Conservation (phyloP, 2,329 filamentous ascomycete genomes). For the Paraconiothyrium brasiliense region DNA sequence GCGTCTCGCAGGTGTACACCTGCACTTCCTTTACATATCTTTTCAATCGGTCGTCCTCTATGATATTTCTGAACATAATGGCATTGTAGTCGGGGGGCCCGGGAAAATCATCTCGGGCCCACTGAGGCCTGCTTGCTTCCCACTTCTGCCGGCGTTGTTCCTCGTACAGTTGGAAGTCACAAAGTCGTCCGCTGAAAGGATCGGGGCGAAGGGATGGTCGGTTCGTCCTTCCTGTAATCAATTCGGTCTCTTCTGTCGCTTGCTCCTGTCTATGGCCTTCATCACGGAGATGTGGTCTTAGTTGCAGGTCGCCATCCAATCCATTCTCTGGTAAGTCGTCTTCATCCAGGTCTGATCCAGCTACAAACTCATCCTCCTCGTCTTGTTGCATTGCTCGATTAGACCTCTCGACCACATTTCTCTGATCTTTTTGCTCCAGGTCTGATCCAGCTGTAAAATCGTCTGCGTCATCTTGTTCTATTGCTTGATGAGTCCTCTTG, state of each 20-base stretch:
- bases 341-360: background rate
- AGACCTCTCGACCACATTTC: background rate
- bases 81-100: slow-evolving; percentile 10
- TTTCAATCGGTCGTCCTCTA: slow-evolving; percentile 5
- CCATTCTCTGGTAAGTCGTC: background rate
- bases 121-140: background rate
- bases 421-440: background rate
- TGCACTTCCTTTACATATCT: slow-evolving; percentile 14
- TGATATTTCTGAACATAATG: slow-evolving; percentile 15
- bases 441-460: background rate
- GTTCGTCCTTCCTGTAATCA: background rate
- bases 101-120: background rate
- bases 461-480: background rate
- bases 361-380: background rate
- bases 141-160: background rate
- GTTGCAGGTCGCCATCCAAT: background rate
- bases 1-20: slow-evolving; percentile 18
- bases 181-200: background rate
- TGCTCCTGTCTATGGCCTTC: background rate
- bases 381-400: background rate
- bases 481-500: background rate
- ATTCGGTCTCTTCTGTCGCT: background rate
- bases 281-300: background rate
- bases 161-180: background rate
- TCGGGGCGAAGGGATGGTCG: background rate